A percentile compares a stretch with the other conserved stretches of the same genome.
These are phyloP conservation scores for Aspergillus tubingensis DNA, from an alignment of 2,329 filamentous ascomycete species.

Conservation along the genomic window DNA sequence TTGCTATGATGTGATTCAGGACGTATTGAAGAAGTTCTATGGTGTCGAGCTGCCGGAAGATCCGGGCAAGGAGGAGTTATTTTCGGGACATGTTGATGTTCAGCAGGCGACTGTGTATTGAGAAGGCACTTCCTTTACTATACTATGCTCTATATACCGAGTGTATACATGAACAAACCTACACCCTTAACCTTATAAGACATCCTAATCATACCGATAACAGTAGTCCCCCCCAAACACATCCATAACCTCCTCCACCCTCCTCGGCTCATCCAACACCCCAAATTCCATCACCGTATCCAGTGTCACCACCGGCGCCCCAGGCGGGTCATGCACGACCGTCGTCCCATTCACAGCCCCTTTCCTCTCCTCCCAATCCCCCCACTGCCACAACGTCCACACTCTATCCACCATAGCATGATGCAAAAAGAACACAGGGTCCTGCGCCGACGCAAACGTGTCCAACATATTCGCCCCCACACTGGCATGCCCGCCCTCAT, in stretches of 20 bases:
- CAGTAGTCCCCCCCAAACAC: constrained; percentile 7
- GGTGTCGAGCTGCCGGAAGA: constrained; percentile 23
- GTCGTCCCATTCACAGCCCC: constrained; percentile 16
- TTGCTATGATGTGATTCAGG: constrained; percentile 28
- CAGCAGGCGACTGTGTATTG: background rate
- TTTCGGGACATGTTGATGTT: constrained; percentile 19
- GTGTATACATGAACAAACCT: too few species aligned
- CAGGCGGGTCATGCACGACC: constrained; percentile 10
- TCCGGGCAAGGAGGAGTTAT: constrained; percentile 15
- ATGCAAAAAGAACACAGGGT: constrained; percentile 18
- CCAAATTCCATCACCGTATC: constrained; percentile 15
- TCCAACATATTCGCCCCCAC: constrained; percentile 14
- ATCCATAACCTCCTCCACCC: constrained; percentile 14
- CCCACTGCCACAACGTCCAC: constrained; percentile 17
- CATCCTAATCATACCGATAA: constrained; percentile 9
- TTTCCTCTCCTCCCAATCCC: background rate
- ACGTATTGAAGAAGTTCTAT: constrained; percentile 26
- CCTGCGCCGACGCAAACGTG: constrained; percentile 15
- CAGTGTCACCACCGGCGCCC: constrained; percentile 4
- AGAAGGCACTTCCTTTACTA: too few species aligned
- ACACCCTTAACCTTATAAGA: background rate
- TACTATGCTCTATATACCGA: too few species aligned
- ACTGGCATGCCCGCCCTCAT: constrained; percentile 11
- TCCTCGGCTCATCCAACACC: constrained; percentile 3
- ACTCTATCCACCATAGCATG: constrained; percentile 17